A percentile compares a stretch with the other conserved stretches of the same genome.
These are phyloP conservation scores for Paramecium caudatum DNA, from an alignment of 73 alveolate species.

Conservation along the genomic window DNA sequence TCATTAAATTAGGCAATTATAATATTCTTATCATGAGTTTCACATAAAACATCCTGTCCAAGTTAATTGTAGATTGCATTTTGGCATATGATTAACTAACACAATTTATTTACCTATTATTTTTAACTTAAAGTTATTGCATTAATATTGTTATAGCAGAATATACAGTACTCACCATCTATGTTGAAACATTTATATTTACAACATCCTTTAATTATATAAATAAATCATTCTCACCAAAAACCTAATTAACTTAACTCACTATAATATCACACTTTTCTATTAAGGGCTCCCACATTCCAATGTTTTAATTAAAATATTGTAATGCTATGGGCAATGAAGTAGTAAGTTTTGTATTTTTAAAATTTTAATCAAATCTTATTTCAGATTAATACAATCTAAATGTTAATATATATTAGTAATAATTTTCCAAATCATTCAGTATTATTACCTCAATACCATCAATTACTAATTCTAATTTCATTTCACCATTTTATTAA, in stretches of 20 bases:
- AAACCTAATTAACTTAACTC: too few species aligned
- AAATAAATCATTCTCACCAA: not conserved
- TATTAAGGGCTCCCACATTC: slow-evolving; percentile 22
- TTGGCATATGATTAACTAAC: not conserved
- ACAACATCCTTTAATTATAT: slow-evolving; percentile 6
- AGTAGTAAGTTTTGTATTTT: not conserved
- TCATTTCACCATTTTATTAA: not conserved
- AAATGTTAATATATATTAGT: not conserved
- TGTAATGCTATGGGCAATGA: not conserved
- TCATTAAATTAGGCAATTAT: not conserved
- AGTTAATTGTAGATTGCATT: not conserved
- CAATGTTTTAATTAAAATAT: not conserved
- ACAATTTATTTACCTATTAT: not conserved
- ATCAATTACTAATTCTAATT: slow-evolving; percentile 4
- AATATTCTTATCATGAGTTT: not conserved
- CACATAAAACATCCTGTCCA: slow-evolving; percentile 31
- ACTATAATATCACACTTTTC: not conserved
- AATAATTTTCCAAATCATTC: slow-evolving; percentile 26
- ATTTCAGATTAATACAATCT: not conserved
- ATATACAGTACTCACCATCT: not conserved
- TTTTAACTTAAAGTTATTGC: not conserved
- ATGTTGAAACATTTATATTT: slow-evolving; percentile 24
- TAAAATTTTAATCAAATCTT: not conserved
- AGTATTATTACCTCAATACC: slow-evolving; percentile 24
- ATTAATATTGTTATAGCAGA: not conserved